Base-by-base conservation (phyloP, 1,139 yeast genomes). In the Debaryomyces singareniensis region DNA sequence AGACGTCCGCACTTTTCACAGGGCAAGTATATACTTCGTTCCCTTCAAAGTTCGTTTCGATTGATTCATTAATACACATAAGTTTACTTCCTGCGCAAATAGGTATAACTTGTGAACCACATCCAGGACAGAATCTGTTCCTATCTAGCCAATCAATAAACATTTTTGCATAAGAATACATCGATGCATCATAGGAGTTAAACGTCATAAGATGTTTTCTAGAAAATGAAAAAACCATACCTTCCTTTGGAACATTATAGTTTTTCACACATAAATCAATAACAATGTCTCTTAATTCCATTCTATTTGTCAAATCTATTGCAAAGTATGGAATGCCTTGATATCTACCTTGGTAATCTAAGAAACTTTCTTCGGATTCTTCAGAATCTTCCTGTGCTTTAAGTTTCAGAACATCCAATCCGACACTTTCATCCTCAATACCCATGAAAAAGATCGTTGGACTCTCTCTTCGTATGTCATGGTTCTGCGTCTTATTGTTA, bases 1-100 rank as follows among this genome's bases (percentile, higher is more conserved):
- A 68, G 4, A 78, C 82, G 2, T 57, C 35, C 0, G 76, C 64
- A 32, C 58, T 61, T 36, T 72, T 69, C 1, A 75, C 80, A 1
- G 78, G 77, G 50, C 87, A 80, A 4, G 44, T 45, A 13, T 15
- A 16, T 29, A 16, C 37, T 1, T 13, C 30, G n/a, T 31, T 33
- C 14, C 14, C 29, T 5, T 35, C 35, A 16, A 29, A 33, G 27
- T 43, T 49, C 6, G 38, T 40, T 10, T 47, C 58, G 11, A 50
- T 51, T 25, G 33, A 46, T 31, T 29, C 38, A 38, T 62, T 64
- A 27, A 68, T 62, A 51, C 98, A 89, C 10, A 53, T 45, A 29
- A 87, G 58, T 54, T 86, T 84, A 9, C 91, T 81, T 1, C 97
- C 97, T 0, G 84, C 95, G 45, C 85, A 78, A 16, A 81, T 71